phyloP scores from a whole-genome alignment of 441 rosid genomes.

The Bocquillonia castaneifolia region DNA sequence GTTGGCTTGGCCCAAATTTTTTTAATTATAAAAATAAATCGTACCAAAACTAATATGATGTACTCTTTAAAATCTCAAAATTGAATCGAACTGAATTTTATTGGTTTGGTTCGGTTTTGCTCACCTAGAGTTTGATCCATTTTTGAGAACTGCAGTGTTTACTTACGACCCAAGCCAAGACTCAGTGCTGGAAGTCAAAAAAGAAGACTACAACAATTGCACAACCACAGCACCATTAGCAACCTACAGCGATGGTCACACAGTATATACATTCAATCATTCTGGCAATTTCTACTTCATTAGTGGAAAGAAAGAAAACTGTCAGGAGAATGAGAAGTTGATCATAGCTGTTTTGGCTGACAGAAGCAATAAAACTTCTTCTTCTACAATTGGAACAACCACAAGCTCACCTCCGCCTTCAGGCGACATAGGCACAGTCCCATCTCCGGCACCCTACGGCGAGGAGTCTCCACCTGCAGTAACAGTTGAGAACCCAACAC shows the following conservation, averaged over 20 bases:
- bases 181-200: constrained; percentile 64
- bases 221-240: constrained; percentile 36
- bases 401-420: constrained; percentile 38
- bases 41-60: no score
- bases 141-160: constrained; percentile 44
- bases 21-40: no score
- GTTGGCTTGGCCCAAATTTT: no score
- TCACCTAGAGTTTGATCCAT: neutral
- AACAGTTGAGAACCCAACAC: constrained; percentile 38
- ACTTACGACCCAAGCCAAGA: constrained; percentile 49
- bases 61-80: no score
- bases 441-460: constrained; percentile 49
- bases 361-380: constrained; percentile 41
- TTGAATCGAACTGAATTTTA: no score
- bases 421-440: constrained; percentile 7
- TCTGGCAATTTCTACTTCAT: constrained; percentile 74
- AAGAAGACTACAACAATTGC: constrained; percentile 59
- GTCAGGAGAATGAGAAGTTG: constrained; percentile 61
- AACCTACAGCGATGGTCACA: constrained; percentile 55
- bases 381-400: constrained; percentile 19
- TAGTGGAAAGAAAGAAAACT: constrained; percentile 68
- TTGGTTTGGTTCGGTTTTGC: no score
- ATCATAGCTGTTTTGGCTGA: constrained; percentile 58
- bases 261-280: constrained; percentile 43
- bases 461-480: constrained; percentile 49